Base-by-base conservation (phyloP, 2,329 filamentous ascomycete species). In the Beauveria bassiana region DNA sequence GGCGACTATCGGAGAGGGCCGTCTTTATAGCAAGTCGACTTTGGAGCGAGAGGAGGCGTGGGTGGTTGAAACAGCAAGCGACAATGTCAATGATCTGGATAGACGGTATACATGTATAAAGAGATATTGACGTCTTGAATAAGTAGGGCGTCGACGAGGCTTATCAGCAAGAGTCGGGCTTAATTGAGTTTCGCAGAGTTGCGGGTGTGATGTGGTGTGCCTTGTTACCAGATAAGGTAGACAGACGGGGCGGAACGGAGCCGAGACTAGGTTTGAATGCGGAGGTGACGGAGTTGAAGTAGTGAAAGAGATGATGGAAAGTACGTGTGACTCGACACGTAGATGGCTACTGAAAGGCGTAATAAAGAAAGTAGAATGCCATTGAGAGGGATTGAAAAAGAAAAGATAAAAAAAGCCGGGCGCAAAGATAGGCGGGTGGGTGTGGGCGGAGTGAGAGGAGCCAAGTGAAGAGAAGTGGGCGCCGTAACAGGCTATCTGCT, bases 401-500 rank as follows among this genome's bases (percentile, higher is more conserved):
- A 59, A 51, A 9, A 28, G 31, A 52, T 20, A 8, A 22, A 57
- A 46, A 57, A 47, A 24, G n/a, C 24, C 8, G 43, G 31, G 43
- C 20, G 45, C 43, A 58, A 40, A 58, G 43, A 58, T 49, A n/a
- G 22, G 42, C 53, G 54, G 31, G 55, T 49, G 55, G 55, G 55
- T 49, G 55, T 49, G 55, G 45, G 45, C 55, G 55, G 55, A 58
- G 55, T 58, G 55, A 57, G 54, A 49, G n/a, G 16, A 42, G 31
- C 51, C 53, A 38, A 57, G 55, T 49, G 43, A 45, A 42, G 51
- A 14, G n/a, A 54, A 54, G 51, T 54, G 51, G 34, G 26, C 26
- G 20, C 55, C 45, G 22, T 20, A 40, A 49, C 28, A 26, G 55
- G 45, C 31, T 58, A 40, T 58, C 55, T 58, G 55, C 43, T 45